Conservation (phyloP, 1,284 basidiomycete genomes). For the Stygiomarasmius scandens region DNA sequence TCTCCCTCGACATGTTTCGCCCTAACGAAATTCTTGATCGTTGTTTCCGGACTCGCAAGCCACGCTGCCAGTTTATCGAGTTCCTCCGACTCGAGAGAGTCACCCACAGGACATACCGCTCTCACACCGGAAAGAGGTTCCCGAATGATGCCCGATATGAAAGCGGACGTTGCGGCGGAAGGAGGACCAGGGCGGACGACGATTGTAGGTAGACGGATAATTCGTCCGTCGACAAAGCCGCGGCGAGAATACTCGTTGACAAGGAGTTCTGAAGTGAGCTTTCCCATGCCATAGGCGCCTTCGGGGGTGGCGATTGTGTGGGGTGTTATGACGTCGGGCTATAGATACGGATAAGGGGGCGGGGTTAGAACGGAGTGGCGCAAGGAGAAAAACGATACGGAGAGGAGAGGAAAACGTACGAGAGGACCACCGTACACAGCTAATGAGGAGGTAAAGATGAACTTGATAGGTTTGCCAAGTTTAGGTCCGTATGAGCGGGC, state of each 20-base stretch:
- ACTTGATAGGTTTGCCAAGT: constrained; percentile 41
- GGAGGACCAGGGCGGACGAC: constrained; percentile 61
- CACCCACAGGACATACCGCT: constrained; percentile 56
- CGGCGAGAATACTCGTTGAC: constrained; percentile 65
- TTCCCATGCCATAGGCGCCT: constrained; percentile 60
- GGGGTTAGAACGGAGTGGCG: neutral
- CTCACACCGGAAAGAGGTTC: constrained; percentile 59
- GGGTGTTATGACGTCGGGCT: constrained; percentile 50
- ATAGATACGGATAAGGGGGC: neutral
- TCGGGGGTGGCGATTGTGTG: constrained; percentile 62
- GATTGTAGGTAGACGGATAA: constrained; percentile 64
- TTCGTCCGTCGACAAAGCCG: constrained; percentile 61
- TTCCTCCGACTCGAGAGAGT: constrained; percentile 44
- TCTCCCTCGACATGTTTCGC: constrained; percentile 53
- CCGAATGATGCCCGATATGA: constrained; percentile 66
- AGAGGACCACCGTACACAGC: constrained; percentile 67
- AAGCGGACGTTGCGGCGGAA: constrained; percentile 58
- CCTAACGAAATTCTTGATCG: constrained; percentile 56
- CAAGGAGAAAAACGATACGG: neutral
- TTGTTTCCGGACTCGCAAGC: constrained; percentile 57
- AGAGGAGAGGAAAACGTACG: constrained; percentile 27
- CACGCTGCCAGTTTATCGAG: constrained; percentile 49
- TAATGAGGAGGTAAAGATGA: constrained; percentile 63
- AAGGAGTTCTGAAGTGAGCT: constrained; percentile 59
- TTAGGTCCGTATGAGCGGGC: constrained; percentile 42